Evolutionary conservation across 2,329 filamentous ascomycete species (phyloP).

Genomic region (Colletotrichum cereale): DNA sequence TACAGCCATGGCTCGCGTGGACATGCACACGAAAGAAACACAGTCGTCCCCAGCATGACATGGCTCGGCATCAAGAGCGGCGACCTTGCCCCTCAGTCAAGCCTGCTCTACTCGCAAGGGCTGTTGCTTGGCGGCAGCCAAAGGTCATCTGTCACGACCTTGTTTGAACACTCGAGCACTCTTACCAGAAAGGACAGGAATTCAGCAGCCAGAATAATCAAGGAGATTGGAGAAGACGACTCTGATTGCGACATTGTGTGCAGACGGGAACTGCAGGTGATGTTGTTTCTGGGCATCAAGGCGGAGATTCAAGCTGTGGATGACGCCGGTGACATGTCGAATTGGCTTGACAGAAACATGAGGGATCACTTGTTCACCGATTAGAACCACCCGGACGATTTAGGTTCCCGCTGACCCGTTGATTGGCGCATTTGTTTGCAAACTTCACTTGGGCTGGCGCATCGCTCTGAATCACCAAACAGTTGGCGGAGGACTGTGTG

Average conservation of each 20-base stretch:
- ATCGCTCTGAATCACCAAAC: not conserved
- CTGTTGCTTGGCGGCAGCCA: not conserved
- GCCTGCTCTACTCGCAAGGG: not conserved
- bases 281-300: constrained; percentile 81
- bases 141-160: not conserved
- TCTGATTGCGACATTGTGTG: constrained; percentile 53
- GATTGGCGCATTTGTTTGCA: not conserved
- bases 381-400: no score
- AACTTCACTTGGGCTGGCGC: not conserved
- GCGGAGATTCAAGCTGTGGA: constrained; percentile 82
- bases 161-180: constrained; percentile 18
- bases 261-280: constrained; percentile 73
- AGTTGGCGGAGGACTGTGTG: constrained; percentile 21
- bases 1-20: constrained; percentile 78
- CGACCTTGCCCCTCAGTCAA: constrained; percentile 51
- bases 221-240: constrained; percentile 49
- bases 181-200: constrained; percentile 70
- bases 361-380: not conserved
- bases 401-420: not conserved
- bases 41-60: constrained; percentile 62
- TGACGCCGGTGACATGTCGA: constrained; percentile 61
- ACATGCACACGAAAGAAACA: constrained; percentile 69
- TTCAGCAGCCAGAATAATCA: constrained; percentile 67
- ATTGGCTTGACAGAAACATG: constrained; percentile 64
- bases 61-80: constrained; percentile 73